Percentiles rank a stretch among this genome's conserved stretches.
Evolutionary conservation across 805 yeast species (phyloP).

Genomic region (Candida endomychidarum): DNA sequence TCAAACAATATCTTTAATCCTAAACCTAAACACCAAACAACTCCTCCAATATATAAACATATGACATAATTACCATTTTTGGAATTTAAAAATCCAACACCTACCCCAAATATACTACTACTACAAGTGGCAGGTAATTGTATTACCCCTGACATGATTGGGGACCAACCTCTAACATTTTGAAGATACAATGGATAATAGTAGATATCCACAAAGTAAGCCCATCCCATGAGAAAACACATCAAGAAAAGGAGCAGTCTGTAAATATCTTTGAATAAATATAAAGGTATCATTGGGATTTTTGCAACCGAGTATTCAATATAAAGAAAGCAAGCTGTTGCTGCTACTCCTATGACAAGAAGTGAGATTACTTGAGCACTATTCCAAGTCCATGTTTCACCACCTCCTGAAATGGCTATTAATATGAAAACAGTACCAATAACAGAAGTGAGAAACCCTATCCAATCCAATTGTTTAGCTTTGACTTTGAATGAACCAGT

Average conservation of each 20-base stretch:
- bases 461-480: slow-evolving; percentile 49
- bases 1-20: slow-evolving; percentile 37
- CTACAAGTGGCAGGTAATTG: slow-evolving; percentile 15
- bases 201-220: slow-evolving; percentile 47
- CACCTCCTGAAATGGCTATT: slow-evolving; percentile 62
- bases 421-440: slow-evolving; percentile 51
- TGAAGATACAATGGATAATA: slow-evolving; percentile 32
- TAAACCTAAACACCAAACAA: slow-evolving; percentile 42
- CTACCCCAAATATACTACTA: slow-evolving; percentile 15
- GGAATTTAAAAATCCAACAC: slow-evolving; percentile 47
- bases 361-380: slow-evolving; percentile 36
- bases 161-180: slow-evolving; percentile 32
- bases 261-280: slow-evolving; percentile 36
- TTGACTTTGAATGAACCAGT: slow-evolving; percentile 34
- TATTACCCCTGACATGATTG: slow-evolving; percentile 12
- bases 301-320: slow-evolving; percentile 49
- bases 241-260: slow-evolving; percentile 33
- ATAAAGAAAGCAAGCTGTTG: slow-evolving; percentile 42
- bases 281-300: slow-evolving; percentile 54
- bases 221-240: slow-evolving; percentile 49
- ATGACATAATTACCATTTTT: slow-evolving; percentile 42
- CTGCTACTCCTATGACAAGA: slow-evolving; percentile 32
- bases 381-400: slow-evolving; percentile 56
- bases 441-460: slow-evolving; percentile 50
- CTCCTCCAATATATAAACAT: slow-evolving; percentile 44